A percentile compares a stretch with the other conserved stretches of the same genome.
These are phyloP conservation scores for Hyaloscypha variabilis DNA, from an alignment of 495 filamentous ascomycete species.

Conservation along the genomic window DNA sequence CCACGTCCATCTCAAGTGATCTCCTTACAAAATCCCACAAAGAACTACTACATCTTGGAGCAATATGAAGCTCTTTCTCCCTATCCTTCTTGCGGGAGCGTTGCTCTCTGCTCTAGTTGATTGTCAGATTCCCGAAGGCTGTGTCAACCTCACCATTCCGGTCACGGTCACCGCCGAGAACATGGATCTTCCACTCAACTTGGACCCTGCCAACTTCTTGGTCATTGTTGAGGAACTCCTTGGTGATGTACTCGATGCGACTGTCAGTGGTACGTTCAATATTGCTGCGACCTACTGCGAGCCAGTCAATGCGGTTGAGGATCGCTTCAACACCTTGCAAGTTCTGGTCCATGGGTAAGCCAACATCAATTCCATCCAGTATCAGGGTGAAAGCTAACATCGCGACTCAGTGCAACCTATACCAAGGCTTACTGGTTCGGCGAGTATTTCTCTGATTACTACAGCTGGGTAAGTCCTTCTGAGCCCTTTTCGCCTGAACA, in stretches of 20 bases:
- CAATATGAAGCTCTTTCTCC: background rate
- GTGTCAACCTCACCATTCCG: slow-evolving; percentile 37
- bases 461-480: slow-evolving; percentile 29
- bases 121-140: background rate
- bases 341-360: slow-evolving; percentile 26
- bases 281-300: slow-evolving; percentile 51
- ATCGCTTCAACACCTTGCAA: slow-evolving; percentile 24
- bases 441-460: slow-evolving; percentile 15
- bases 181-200: slow-evolving; percentile 33
- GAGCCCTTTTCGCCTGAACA: too few relatives aligned
- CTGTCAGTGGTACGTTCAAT: slow-evolving; percentile 43
- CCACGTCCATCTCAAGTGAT: too few relatives aligned
- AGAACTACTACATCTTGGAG: too few relatives aligned
- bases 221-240: slow-evolving; percentile 35
- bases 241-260: slow-evolving; percentile 32
- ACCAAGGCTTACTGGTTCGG: slow-evolving; percentile 9
- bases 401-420: background rate
- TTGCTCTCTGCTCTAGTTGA: background rate
- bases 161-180: slow-evolving; percentile 35
- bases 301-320: background rate
- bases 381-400: background rate
- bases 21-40: too few relatives aligned
- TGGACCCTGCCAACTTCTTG: slow-evolving; percentile 17
- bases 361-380: background rate
- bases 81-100: background rate